These are phyloP conservation scores for Purshia tridentata DNA, from an alignment of 306 rosid species.

Conservation along the genomic window DNA sequence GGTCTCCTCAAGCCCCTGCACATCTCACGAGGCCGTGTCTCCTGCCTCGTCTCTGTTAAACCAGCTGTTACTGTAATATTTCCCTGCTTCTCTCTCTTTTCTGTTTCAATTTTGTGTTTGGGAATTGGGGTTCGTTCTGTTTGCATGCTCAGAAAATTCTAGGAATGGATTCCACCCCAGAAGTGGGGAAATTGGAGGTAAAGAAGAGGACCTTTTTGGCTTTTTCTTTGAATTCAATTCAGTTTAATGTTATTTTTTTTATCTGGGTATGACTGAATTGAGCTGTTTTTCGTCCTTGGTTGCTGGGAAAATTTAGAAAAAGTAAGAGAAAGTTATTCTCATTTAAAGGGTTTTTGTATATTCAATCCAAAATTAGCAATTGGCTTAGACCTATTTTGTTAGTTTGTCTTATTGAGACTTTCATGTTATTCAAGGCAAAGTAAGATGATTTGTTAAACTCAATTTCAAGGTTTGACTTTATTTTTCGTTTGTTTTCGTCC, in stretches of 20 bases:
- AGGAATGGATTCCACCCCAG: neutral
- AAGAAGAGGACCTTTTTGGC: neutral
- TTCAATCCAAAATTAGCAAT: neutral
- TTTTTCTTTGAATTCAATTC: neutral
- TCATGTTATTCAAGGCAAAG: neutral
- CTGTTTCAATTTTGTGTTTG: neutral
- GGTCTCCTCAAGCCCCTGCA: conserved; percentile 27
- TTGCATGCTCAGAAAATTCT: conserved; percentile 7
- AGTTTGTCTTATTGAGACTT: neutral
- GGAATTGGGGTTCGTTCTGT: neutral
- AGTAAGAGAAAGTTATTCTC: neutral
- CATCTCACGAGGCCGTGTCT: conserved; percentile 34
- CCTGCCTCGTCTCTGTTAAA: conserved; percentile 40
- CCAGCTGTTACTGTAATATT: conserved; percentile 34
- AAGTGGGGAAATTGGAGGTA: neutral
- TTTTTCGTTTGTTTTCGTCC: neutral
- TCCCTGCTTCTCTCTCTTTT: neutral
- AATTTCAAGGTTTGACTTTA: neutral
- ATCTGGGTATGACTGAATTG: conserved; percentile 12
- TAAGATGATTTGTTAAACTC: neutral
- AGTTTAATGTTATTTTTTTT: neutral
- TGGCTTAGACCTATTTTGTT: neutral
- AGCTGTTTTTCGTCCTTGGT: conserved; percentile 3
- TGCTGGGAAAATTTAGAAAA: neutral
- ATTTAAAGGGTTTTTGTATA: neutral